Evolutionary conservation across 108 stramenopile genomes (phyloP).

Genomic region (Skeletonema tropicum): DNA sequence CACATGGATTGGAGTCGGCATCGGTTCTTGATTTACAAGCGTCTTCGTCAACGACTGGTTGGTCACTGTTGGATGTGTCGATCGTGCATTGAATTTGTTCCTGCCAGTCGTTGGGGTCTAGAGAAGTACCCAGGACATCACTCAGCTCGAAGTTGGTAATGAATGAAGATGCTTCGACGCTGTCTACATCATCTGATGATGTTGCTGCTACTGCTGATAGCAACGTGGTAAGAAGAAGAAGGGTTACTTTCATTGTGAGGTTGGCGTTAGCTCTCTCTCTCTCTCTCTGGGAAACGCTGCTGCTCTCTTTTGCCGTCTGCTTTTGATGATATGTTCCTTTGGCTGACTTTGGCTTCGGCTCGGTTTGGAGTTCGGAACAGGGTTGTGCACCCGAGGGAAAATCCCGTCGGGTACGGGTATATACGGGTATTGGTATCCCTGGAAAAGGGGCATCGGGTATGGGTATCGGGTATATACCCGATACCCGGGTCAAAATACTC

Average conservation of each 20-base stretch:
- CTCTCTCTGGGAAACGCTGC: too few relatives aligned
- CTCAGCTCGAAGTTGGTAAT: background rate
- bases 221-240: background rate
- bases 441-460: too few relatives aligned
- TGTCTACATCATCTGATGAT: background rate
- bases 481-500: too few relatives aligned
- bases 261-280: background rate
- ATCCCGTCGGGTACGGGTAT: too few relatives aligned
- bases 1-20: constrained; percentile 25
- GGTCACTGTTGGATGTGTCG: background rate
- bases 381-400: too few relatives aligned
- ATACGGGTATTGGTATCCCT: too few relatives aligned
- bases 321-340: too few relatives aligned
- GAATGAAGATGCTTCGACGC: background rate
- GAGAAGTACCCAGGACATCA: constrained; percentile 5
- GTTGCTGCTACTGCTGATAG: background rate
- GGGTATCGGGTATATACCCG: too few relatives aligned
- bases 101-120: constrained; percentile 24
- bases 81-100: background rate
- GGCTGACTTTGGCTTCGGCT: too few relatives aligned
- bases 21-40: constrained; percentile 24
- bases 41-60: constrained; percentile 25
- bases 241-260: too few relatives aligned
- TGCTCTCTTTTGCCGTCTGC: too few relatives aligned
- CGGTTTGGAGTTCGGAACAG: too few relatives aligned